phyloP scores from a whole-genome alignment of 1,139 yeast genomes.

The Ogataea hybrid region DNA sequence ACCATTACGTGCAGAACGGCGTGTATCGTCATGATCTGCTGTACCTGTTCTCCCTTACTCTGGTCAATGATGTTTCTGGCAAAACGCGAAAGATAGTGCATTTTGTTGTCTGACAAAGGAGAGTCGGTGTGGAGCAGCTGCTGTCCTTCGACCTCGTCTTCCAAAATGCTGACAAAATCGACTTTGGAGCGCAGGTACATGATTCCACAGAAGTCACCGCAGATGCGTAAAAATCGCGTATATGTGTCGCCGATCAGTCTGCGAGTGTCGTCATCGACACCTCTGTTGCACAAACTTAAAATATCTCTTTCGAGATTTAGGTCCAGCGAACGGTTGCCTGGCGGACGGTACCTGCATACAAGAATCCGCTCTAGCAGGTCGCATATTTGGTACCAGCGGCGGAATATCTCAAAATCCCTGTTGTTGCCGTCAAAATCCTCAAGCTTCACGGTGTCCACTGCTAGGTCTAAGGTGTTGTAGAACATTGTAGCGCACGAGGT shows the following conservation, averaged over 20 bases:
- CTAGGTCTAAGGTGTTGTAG: constrained; percentile 28
- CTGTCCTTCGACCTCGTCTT: constrained; percentile 11
- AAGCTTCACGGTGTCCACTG: constrained; percentile 26
- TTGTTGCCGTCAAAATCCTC: constrained; percentile 28
- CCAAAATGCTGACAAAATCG: constrained; percentile 30
- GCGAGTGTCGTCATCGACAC: constrained; percentile 2
- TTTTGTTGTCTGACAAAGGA: constrained; percentile 22
- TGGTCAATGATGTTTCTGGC: constrained; percentile 16
- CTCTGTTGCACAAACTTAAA: constrained; percentile 14
- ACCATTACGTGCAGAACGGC: constrained; percentile 32
- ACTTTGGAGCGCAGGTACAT: constrained; percentile 31
- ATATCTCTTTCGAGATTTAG: constrained; percentile 24
- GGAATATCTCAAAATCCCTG: constrained; percentile 27
- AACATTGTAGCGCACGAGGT: constrained; percentile 33
- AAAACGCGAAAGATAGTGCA: constrained; percentile 16
- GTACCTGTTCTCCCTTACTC: constrained; percentile 16
- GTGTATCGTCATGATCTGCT: constrained; percentile 30
- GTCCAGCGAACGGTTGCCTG: constrained; percentile 27
- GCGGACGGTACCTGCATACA: constrained; percentile 30
- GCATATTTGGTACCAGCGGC: constrained; percentile 26
- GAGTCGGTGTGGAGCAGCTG: constrained; percentile 11
- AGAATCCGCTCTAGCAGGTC: constrained; percentile 29
- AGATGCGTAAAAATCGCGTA: constrained; percentile 16
- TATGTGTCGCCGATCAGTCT: constrained; percentile 14
- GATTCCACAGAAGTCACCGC: constrained; percentile 26